Base-by-base conservation (phyloP, 768 basidiomycete species). In the Albatrellus ellisii region DNA sequence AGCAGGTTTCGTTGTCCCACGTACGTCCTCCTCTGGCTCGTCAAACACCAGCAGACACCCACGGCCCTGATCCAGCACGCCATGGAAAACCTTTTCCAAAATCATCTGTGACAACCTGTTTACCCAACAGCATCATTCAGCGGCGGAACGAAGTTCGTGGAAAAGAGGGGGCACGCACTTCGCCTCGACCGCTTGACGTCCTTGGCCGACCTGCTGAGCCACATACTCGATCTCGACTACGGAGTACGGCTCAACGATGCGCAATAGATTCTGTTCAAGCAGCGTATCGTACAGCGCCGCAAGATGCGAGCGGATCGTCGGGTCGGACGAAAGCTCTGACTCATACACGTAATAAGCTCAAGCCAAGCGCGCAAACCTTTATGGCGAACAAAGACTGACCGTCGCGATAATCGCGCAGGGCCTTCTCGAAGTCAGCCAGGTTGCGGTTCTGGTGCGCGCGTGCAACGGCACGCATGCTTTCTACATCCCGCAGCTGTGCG, bases 201-300 rank as follows among this genome's bases (percentile, higher is more conserved):
- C 81, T 54, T 94, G 91, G 1, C 85, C 83, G 4, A 98, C 94
- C 48, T 75, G 67, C 54, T 75, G 66, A 2, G 94, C 94, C 14
- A 99, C 84, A 54, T 91, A 77, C 41, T 77, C 77, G 17, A 99
- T 73, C 62, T 98, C 91, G 12, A 99, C 85, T 6, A 85, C 73
- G 8, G 81, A 86, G 60, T 94, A 99, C 1, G 92, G 94, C 63
- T 99, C 94, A 18, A 98, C 87, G 50, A 97, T 92, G 26, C 94
- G 72, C 24, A 97, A 66, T 5, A 99, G 65, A 59, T 99, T 99
- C 59, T 98, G 94, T 56, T 95, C 87, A 8, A 99, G 74, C 1
- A 99, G 70, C 2, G 90, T 97, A 57, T 99, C 95, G 61, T 98
- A 99, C 20, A 99, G 65, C 8, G 86, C 80, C 0, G 90, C 78